A percentile compares a stretch with the other conserved stretches of the same genome.
Evolutionary conservation across 1,139 yeast species (phyloP).

Genomic region (Sugiyamaella neomexicana): DNA sequence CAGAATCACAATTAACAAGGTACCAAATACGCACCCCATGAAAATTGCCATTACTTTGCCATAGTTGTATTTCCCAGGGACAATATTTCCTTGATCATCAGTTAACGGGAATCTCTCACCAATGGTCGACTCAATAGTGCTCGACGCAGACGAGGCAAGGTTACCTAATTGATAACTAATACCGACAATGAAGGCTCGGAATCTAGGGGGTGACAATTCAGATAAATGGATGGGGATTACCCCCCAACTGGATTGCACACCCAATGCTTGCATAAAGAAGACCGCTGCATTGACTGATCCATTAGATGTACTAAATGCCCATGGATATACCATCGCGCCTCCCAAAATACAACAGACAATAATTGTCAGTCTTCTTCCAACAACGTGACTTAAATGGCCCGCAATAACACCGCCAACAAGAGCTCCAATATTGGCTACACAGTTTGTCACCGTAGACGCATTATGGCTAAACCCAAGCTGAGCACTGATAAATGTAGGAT

Average conservation of each 20-base stretch:
- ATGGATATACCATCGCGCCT: slow-evolving; percentile 66
- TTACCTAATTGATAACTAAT: slow-evolving; percentile 81
- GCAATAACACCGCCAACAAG: slow-evolving; percentile 60
- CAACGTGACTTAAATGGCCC: slow-evolving; percentile 60
- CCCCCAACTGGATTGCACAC: slow-evolving; percentile 90
- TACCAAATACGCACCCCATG: slow-evolving; percentile 74
- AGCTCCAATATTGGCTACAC: slow-evolving; percentile 72
- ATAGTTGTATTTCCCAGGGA: slow-evolving; percentile 46
- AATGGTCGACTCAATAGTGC: slow-evolving; percentile 76
- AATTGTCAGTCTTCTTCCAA: slow-evolving; percentile 61
- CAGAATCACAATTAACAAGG: slow-evolving; percentile 55
- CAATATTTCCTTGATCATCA: slow-evolving; percentile 39
- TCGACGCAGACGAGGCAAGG: slow-evolving; percentile 77
- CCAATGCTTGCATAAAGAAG: slow-evolving; percentile 68
- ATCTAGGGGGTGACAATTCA: slow-evolving; percentile 77
- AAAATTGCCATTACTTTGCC: slow-evolving; percentile 79
- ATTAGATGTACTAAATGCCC: slow-evolving; percentile 59
- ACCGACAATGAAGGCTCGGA: slow-evolving; percentile 72
- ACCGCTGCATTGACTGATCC: slow-evolving; percentile 71
- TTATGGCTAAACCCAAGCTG: slow-evolving; percentile 54
- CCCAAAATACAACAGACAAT: slow-evolving; percentile 64
- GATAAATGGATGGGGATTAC: slow-evolving; percentile 75
- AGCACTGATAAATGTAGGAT: slow-evolving; percentile 60
- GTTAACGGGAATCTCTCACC: slow-evolving; percentile 64
- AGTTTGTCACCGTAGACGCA: slow-evolving; percentile 63